Conservation (phyloP, 345 rosid species). For the Hypericum perforatum region DNA sequence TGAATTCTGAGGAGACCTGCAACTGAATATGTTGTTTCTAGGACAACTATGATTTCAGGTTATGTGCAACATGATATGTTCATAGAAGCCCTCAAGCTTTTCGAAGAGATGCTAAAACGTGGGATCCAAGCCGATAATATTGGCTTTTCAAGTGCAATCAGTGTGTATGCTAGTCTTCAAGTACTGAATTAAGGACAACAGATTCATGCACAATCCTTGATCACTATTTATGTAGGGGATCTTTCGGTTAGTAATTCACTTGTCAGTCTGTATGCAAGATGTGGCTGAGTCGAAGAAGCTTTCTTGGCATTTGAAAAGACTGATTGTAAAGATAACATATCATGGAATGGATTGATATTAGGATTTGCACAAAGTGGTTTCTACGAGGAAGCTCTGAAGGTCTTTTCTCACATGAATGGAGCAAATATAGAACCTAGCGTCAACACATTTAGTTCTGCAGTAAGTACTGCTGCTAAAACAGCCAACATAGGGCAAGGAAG, state of each 20-base stretch:
- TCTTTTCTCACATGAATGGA: constrained; percentile 51
- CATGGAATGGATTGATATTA: constrained; percentile 81
- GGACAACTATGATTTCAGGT: constrained; percentile 93
- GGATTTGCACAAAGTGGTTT: constrained; percentile 70
- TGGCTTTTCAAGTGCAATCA: constrained; percentile 73
- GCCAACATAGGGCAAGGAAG: constrained; percentile 70
- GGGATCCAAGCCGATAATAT: constrained; percentile 66
- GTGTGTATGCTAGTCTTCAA: constrained; percentile 84
- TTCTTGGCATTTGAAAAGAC: constrained; percentile 51
- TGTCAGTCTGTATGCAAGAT: constrained; percentile 73
- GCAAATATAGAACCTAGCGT: constrained; percentile 39
- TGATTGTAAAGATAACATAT: constrained; percentile 55
- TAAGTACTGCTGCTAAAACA: constrained; percentile 78
- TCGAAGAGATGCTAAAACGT: constrained; percentile 46
- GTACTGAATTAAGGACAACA: constrained; percentile 57
- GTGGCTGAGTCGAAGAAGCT: constrained; percentile 60
- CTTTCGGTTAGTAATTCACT: constrained; percentile 65
- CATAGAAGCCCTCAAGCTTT: constrained; percentile 53
- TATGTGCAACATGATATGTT: constrained; percentile 57
- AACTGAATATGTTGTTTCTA: constrained; percentile 66
- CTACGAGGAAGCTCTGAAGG: constrained; percentile 59
- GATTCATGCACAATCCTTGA: constrained; percentile 66
- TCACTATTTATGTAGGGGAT: constrained; percentile 55
- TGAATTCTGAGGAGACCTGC: constrained; percentile 51
- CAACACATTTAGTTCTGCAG: constrained; percentile 65